Conservation (phyloP, 1,139 yeast species). For the Eremothecium gossypii region DNA sequence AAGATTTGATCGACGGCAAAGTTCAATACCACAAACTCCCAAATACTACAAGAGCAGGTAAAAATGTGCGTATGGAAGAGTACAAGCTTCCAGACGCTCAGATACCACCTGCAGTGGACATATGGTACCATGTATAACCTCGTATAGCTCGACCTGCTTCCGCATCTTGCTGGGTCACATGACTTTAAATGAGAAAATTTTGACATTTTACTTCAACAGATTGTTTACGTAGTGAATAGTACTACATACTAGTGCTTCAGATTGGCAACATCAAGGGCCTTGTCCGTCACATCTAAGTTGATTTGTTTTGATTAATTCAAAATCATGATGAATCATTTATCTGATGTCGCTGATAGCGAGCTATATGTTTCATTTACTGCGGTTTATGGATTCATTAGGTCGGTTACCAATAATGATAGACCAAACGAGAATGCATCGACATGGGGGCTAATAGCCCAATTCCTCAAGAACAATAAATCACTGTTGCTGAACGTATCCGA, state of each 20-base stretch:
- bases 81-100: constrained; percentile 26
- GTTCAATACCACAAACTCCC: constrained; percentile 33
- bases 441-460: constrained; percentile 5
- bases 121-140: constrained; percentile 27
- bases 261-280: no score
- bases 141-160: no score
- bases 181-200: no score
- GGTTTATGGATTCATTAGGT: constrained; percentile 9
- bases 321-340: background rate
- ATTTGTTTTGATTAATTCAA: background rate
- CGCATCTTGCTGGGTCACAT: no score
- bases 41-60: constrained; percentile 26
- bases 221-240: no score
- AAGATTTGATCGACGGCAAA: constrained; percentile 49
- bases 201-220: no score
- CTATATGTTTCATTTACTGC: constrained; percentile 6
- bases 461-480: constrained; percentile 5
- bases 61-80: constrained; percentile 18
- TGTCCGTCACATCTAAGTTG: no score
- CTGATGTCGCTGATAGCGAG: background rate
- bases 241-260: no score
- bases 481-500: constrained; percentile 5
- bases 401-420: constrained; percentile 2
- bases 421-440: constrained; percentile 4
- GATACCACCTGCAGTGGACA: constrained; percentile 33